Evolutionary conservation across 2,329 filamentous ascomycete species (phyloP).

Genomic region (Hirsutella minnesotensis): DNA sequence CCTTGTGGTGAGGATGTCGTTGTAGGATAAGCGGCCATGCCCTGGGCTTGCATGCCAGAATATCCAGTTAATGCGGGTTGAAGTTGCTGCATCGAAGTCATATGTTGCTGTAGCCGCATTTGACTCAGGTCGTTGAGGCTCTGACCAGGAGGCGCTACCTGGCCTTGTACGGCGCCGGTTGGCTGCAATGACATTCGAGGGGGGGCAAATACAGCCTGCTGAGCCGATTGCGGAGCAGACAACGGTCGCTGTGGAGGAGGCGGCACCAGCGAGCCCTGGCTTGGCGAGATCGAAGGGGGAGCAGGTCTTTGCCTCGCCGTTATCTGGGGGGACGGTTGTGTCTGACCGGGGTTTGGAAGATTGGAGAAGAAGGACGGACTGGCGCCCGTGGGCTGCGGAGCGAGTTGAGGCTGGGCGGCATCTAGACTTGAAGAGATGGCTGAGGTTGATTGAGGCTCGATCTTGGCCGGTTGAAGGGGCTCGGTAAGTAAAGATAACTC

Average conservation of each 20-base stretch:
- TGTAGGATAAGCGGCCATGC: slow-evolving; percentile 25
- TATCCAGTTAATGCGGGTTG: slow-evolving; percentile 27
- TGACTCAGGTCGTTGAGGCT: slow-evolving; percentile 64
- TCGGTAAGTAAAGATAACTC: slow-evolving; percentile 42
- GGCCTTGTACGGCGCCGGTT: slow-evolving; percentile 55
- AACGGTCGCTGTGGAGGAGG: slow-evolving; percentile 67
- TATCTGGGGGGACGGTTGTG: slow-evolving; percentile 19
- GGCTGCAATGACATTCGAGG: slow-evolving; percentile 73
- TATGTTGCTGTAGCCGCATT: slow-evolving; percentile 51
- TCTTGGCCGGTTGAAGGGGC: slow-evolving; percentile 39
- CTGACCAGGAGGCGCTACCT: slow-evolving; percentile 61
- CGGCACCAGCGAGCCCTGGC: slow-evolving; percentile 56
- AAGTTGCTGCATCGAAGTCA: slow-evolving; percentile 32
- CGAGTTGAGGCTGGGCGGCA: slow-evolving; percentile 11
- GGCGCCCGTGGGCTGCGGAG: slow-evolving; percentile 39
- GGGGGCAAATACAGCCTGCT: slow-evolving; percentile 59
- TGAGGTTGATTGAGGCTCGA: slow-evolving; percentile 18
- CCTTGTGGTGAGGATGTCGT: slow-evolving; percentile 16
- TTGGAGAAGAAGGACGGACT: slow-evolving; percentile 45
- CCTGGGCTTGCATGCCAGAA: slow-evolving; percentile 20
- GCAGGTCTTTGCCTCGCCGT: slow-evolving; percentile 54
- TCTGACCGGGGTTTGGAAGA: slow-evolving; percentile 27
- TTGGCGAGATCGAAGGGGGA: slow-evolving; percentile 50
- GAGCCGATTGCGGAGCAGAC: slow-evolving; percentile 76
- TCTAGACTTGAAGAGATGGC: slow-evolving; percentile 1